Base-by-base conservation (phyloP, 495 filamentous ascomycete species). In the Corynascus novoguineensis region DNA sequence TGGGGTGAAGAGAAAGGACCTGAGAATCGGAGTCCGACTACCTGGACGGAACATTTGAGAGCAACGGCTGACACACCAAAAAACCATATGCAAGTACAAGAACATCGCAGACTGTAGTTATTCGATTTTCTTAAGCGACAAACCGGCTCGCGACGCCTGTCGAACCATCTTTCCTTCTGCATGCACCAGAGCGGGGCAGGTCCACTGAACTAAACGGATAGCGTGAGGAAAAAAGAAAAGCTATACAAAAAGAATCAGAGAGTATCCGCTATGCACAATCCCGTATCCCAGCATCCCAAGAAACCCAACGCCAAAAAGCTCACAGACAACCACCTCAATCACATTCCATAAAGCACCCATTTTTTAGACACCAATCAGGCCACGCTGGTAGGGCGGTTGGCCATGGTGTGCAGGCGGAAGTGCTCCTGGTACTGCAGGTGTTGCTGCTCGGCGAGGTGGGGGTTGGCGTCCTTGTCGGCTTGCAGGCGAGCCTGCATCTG, bases 241-340 rank as follows among this genome's bases (percentile, higher is more conserved):
- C 37, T 41, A 41, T 41, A 41, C 37, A 31, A 41, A 41, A 41
- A 41, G 37, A 41, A 41, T 41, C 37, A 38, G 35, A 41, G 37
- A 41, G 37, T 41, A 41, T 41, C 21, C 37, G 37, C 37, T 41
- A 41, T 41, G 37, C 37, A 41, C 37, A 41, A 41, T n/a, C n/a
- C n/a, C n/a, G n/a, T n/a, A n/a, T n/a, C n/a, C n/a, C n/a, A n/a
- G n/a, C n/a, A n/a, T 17, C 34, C 37, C 37, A 41, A 41, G 15
- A 19, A 15, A 5, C 37, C 37, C 17, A 41, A 41, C 4, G n/a
- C 37, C 37, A n/a, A 17, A 38, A 41, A 41, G 37, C 37, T 9
- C 17, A n/a, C 35, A 38, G 35, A 6, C 35, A 21, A 17, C 37
- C 37, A 8, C 37, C 21, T 17, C 37, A 41, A 41, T 17, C 2